Conservation (phyloP, 768 basidiomycete genomes). For the Amyloporia xantha region DNA sequence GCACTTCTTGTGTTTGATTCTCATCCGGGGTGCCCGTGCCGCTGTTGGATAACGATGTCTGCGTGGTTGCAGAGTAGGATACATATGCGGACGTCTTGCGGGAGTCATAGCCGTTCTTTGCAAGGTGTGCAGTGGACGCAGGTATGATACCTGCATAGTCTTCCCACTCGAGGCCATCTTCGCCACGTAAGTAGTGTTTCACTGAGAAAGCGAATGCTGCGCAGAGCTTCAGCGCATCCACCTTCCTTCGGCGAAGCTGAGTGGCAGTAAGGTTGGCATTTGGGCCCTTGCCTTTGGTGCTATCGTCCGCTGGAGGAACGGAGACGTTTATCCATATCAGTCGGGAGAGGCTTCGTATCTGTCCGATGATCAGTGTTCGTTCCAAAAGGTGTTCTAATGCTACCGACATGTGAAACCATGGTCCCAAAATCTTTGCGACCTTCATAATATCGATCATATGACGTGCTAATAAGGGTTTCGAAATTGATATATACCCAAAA, state of each 20-base stretch:
- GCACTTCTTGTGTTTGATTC: neutral
- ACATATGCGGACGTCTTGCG: constrained; percentile 24
- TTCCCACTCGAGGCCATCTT: constrained; percentile 64
- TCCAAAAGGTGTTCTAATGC: too few species aligned
- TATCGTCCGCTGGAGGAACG: constrained; percentile 51
- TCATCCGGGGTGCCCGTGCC: constrained; percentile 11
- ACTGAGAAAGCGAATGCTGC: constrained; percentile 67
- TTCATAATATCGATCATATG: constrained; percentile 85
- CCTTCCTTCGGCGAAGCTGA: constrained; percentile 61
- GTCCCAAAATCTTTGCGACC: constrained; percentile 79
- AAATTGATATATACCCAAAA: neutral
- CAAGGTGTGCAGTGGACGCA: constrained; percentile 43
- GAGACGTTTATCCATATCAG: constrained; percentile 75
- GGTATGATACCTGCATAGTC: constrained; percentile 70
- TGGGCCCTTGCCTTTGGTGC: constrained; percentile 48
- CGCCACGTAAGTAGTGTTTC: constrained; percentile 79
- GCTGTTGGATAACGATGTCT: constrained; percentile 8
- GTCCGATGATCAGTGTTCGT: too few species aligned
- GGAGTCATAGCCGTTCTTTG: constrained; percentile 12
- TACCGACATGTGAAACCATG: constrained; percentile 55
- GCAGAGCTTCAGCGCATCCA: constrained; percentile 60
- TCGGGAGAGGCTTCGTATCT: constrained; percentile 70
- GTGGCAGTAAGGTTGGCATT: constrained; percentile 36
- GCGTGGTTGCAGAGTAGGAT: constrained; percentile 34
- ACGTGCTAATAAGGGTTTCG: constrained; percentile 43